phyloP scores from a whole-genome alignment of 345 rosid genomes.

The Melaleuca quinquenervia region DNA sequence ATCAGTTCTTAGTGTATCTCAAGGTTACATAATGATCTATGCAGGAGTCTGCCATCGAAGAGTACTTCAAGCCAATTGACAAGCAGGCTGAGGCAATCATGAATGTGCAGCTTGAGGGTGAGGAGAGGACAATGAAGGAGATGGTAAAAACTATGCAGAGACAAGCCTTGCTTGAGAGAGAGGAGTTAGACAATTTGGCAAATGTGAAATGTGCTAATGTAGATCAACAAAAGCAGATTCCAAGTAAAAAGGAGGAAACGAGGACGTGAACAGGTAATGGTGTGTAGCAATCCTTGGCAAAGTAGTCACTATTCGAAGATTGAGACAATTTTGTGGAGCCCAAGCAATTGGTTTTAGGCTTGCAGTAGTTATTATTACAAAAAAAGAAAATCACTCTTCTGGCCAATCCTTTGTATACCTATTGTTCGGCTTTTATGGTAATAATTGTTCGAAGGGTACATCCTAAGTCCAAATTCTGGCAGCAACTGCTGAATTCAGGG shows the following conservation, averaged over 20 bases:
- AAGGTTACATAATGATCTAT: background rate
- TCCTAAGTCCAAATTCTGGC: background rate
- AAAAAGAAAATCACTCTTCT: background rate
- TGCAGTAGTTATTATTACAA: background rate
- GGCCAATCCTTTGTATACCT: background rate
- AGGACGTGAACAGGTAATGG: slow-evolving; percentile 1
- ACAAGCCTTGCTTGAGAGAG: slow-evolving; percentile 46
- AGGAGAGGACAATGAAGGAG: slow-evolving; percentile 64
- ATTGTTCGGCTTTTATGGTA: background rate
- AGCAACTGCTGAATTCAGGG: background rate
- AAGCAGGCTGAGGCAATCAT: slow-evolving; percentile 63
- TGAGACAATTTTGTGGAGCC: background rate
- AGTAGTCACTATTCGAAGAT: background rate
- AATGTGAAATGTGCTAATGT: slow-evolving; percentile 3
- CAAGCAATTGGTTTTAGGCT: background rate
- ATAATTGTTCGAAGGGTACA: background rate
- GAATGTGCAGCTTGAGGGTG: slow-evolving; percentile 79
- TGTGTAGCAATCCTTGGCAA: background rate
- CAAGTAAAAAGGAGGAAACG: background rate
- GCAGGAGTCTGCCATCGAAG: slow-evolving; percentile 79
- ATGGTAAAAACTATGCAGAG: slow-evolving; percentile 55
- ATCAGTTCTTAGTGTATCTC: background rate
- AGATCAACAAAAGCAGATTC: slow-evolving; percentile 3
- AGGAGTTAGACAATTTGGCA: slow-evolving; percentile 39
- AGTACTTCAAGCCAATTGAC: slow-evolving; percentile 80